A percentile compares a stretch with the other conserved stretches of the same genome.
Evolutionary conservation across 805 yeast species (phyloP).

Genomic region (Monosporozyma aquatica): DNA sequence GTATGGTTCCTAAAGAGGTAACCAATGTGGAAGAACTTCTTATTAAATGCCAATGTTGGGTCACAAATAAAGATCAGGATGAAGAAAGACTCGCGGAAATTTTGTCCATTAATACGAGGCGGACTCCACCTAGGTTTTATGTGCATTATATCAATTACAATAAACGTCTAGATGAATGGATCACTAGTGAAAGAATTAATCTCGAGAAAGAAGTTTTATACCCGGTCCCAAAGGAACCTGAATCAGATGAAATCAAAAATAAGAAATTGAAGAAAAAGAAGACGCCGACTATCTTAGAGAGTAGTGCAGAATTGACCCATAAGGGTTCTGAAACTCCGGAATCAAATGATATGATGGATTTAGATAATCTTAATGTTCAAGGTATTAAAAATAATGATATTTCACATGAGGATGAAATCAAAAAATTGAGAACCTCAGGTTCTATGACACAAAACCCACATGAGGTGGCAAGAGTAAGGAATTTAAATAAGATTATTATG

Average conservation of each 20-base stretch:
- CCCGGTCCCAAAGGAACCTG: slow-evolving; percentile 52
- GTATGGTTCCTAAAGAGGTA: slow-evolving; percentile 23
- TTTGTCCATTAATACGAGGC: slow-evolving; percentile 61
- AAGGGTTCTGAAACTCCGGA: slow-evolving; percentile 25
- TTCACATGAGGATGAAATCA: slow-evolving; percentile 84
- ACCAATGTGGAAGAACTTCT: slow-evolving; percentile 41
- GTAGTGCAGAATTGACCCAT: slow-evolving; percentile 3
- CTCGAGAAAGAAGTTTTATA: slow-evolving; percentile 56
- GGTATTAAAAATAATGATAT: slow-evolving; percentile 64
- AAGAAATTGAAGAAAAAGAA: slow-evolving; percentile 34
- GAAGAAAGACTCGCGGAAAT: slow-evolving; percentile 79
- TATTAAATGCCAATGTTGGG: slow-evolving; percentile 76
- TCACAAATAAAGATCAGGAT: slow-evolving; percentile 61
- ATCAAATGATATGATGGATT: slow-evolving; percentile 63
- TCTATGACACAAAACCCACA: slow-evolving; percentile 88
- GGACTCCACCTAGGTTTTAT: slow-evolving; percentile 73
- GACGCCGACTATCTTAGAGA: slow-evolving; percentile 7
- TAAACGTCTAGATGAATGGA: slow-evolving; percentile 96
- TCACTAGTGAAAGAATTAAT: slow-evolving; percentile 62
- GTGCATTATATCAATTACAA: slow-evolving; percentile 93
- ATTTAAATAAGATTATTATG: slow-evolving; percentile 65
- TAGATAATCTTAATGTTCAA: slow-evolving; percentile 78
- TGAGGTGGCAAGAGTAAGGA: slow-evolving; percentile 86
- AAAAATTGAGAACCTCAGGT: slow-evolving; percentile 86
- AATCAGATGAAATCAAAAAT: slow-evolving; percentile 33